phyloP scores from a whole-genome alignment of 1,284 basidiomycete genomes.

The Inonotus obliquus region DNA sequence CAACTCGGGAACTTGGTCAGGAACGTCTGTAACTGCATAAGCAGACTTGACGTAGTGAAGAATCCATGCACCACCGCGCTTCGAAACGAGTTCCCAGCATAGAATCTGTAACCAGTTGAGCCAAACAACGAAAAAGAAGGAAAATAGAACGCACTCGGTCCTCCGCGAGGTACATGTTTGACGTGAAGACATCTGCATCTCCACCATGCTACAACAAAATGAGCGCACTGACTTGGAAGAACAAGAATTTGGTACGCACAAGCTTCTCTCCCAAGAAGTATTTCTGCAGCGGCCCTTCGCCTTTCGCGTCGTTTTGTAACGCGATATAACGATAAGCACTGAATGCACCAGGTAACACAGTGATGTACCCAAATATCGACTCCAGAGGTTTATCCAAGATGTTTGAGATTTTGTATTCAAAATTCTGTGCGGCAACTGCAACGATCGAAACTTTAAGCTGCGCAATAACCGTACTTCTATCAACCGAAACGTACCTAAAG shows the following conservation, averaged over 20 bases:
- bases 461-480: slow-evolving; percentile 2
- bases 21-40: slow-evolving; percentile 88
- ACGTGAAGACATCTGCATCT: slow-evolving; percentile 85
- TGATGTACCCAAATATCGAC: slow-evolving; percentile 87
- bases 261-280: slow-evolving; percentile 95
- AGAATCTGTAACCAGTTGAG: slow-evolving; percentile 52
- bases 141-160: slow-evolving; percentile 54
- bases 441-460: slow-evolving; percentile 9
- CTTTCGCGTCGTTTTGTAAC: slow-evolving; percentile 77
- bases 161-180: slow-evolving; percentile 95
- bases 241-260: slow-evolving; percentile 35
- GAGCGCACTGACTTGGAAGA: slow-evolving; percentile 5
- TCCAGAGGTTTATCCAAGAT: slow-evolving; percentile 89
- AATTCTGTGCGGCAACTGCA: slow-evolving; percentile 83
- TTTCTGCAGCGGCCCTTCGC: slow-evolving; percentile 86
- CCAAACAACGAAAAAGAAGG: background rate
- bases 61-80: slow-evolving; percentile 82
- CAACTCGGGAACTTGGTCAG: slow-evolving; percentile 84
- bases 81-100: slow-evolving; percentile 93
- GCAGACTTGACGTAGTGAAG: slow-evolving; percentile 94
- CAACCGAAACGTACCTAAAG: slow-evolving; percentile 50
- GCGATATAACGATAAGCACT: slow-evolving; percentile 91
- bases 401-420: slow-evolving; percentile 97
- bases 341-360: slow-evolving; percentile 90
- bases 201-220: slow-evolving; percentile 57